Conservation (phyloP, 768 basidiomycete species). For the Mycena leptocephala region DNA sequence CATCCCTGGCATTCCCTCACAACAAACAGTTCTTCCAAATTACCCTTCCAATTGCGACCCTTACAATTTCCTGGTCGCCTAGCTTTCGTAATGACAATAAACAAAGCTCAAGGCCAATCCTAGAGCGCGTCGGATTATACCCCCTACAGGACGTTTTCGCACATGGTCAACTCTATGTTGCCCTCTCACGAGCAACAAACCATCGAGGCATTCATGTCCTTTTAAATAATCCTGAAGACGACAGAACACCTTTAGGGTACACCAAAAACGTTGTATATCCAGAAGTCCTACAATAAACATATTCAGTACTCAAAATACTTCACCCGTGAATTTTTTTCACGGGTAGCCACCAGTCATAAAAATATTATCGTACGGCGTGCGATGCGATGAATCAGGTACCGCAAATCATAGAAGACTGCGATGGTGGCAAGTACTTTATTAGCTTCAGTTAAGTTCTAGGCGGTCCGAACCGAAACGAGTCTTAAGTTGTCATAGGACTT, state of each 20-base stretch:
- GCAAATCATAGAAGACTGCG: too few relatives aligned
- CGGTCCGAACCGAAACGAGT: too few relatives aligned
- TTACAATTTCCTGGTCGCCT: background rate
- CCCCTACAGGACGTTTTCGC: background rate
- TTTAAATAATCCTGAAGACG: background rate
- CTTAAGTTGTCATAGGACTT: too few relatives aligned
- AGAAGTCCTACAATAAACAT: background rate
- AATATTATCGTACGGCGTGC: too few relatives aligned
- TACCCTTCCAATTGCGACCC: background rate
- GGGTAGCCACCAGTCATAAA: background rate
- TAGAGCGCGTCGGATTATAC: background rate
- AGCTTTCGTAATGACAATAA: background rate
- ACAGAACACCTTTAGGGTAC: background rate
- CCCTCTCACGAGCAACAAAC: background rate
- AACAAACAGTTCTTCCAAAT: background rate
- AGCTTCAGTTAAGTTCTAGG: too few relatives aligned
- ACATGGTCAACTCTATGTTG: background rate
- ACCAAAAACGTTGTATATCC: background rate
- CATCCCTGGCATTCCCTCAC: background rate
- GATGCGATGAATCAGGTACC: too few relatives aligned
- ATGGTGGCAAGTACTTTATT: too few relatives aligned
- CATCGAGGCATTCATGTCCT: background rate
- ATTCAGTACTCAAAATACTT: too few relatives aligned
- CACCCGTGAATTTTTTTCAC: too few relatives aligned
- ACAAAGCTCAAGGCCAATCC: background rate